These are phyloP conservation scores for Candida orba DNA, from an alignment of 805 yeast species.

Conservation along the genomic window DNA sequence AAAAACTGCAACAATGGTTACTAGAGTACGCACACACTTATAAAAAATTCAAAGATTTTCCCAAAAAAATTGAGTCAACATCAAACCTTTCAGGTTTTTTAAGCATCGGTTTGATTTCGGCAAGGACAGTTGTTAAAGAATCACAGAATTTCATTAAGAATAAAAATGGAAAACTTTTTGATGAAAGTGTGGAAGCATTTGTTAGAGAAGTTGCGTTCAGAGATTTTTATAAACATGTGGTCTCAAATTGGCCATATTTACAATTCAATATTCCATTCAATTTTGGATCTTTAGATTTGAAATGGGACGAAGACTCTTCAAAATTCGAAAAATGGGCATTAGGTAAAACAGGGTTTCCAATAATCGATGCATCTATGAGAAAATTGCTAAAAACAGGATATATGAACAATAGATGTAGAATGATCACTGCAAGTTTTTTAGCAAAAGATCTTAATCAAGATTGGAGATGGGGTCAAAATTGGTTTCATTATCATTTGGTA, in stretches of 20 bases:
- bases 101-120: slow-evolving; percentile 39
- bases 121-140: slow-evolving; percentile 30
- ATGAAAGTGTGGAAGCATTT: slow-evolving; percentile 35
- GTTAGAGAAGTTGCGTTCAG: slow-evolving; percentile 53
- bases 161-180: slow-evolving; percentile 21
- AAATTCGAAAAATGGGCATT: slow-evolving; percentile 43
- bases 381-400: slow-evolving; percentile 44
- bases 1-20: slow-evolving; percentile 4
- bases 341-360: slow-evolving; percentile 49
- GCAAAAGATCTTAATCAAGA: slow-evolving; percentile 43
- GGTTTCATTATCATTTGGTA: slow-evolving; percentile 39
- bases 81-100: slow-evolving; percentile 41
- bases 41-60: slow-evolving; percentile 7
- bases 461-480: slow-evolving; percentile 49
- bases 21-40: slow-evolving; percentile 2
- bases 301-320: slow-evolving; percentile 36
- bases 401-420: slow-evolving; percentile 46
- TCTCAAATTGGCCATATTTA: slow-evolving; percentile 43
- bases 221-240: slow-evolving; percentile 46
- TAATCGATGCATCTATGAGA: slow-evolving; percentile 54
- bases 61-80: slow-evolving; percentile 13
- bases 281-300: slow-evolving; percentile 33
- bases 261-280: slow-evolving; percentile 45
- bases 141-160: slow-evolving; percentile 13
- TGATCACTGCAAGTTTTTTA: slow-evolving; percentile 47